phyloP scores from a whole-genome alignment of 2,329 filamentous ascomycete genomes.

The Sporothrix inflata region DNA sequence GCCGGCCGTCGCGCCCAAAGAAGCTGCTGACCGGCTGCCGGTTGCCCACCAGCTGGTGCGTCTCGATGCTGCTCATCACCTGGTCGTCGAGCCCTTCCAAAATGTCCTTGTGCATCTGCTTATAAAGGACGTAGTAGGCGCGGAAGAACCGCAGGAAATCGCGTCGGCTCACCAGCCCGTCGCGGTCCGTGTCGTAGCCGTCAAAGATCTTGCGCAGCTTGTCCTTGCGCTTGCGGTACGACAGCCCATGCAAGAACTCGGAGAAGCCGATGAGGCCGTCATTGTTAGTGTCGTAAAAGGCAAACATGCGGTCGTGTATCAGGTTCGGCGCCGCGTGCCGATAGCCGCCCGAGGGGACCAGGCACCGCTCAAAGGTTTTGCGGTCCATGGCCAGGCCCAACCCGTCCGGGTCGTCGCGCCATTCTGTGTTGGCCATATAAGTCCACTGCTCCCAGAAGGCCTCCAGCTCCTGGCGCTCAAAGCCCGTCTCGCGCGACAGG shows the following conservation, averaged over 20 bases:
- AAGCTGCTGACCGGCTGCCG: conserved; percentile 74
- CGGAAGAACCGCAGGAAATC: conserved; percentile 92
- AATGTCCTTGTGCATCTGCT: conserved; percentile 85
- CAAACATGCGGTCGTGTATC: conserved; percentile 94
- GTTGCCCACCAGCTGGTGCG: conserved; percentile 74
- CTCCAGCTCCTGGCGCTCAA: conserved; percentile 86
- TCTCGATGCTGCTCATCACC: conserved; percentile 72
- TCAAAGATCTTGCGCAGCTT: conserved; percentile 53
- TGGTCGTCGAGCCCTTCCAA: conserved; percentile 78
- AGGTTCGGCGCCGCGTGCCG: conserved; percentile 80
- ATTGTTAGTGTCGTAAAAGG: conserved; percentile 90
- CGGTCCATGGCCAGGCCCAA: conserved; percentile 85
- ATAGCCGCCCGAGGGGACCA: conserved; percentile 82
- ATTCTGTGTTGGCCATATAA: conserved; percentile 86
- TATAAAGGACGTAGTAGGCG: conserved; percentile 88
- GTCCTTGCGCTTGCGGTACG: conserved; percentile 58
- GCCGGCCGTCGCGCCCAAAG: conserved; percentile 72
- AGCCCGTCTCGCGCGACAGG: conserved; percentile 71
- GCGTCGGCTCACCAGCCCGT: conserved; percentile 81
- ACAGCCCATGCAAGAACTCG: conserved; percentile 84
- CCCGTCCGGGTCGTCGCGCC: conserved; percentile 76
- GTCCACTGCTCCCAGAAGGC: conserved; percentile 97
- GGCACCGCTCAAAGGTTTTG: conserved; percentile 87
- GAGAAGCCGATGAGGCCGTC: conserved; percentile 90
- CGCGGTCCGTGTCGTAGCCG: conserved; percentile 87